These are phyloP conservation scores for Rutstroemia sydowiana DNA, from an alignment of 2,329 filamentous ascomycete species.

Conservation along the genomic window DNA sequence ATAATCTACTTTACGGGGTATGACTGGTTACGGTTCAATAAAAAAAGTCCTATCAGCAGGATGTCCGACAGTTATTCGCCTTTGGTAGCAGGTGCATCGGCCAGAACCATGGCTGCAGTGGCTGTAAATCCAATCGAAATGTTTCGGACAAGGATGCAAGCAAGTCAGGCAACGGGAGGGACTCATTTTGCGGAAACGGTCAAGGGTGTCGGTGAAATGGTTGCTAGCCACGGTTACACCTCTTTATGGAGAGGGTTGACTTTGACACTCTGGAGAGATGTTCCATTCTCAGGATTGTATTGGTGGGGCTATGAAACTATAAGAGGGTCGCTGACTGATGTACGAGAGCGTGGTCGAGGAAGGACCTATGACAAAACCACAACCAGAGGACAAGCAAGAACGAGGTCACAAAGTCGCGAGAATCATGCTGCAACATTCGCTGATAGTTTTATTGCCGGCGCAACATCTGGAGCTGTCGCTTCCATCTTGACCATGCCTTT, in stretches of 20 bases:
- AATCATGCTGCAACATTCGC: slow-evolving; percentile 71
- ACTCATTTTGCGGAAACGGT: slow-evolving; percentile 76
- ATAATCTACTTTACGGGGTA: slow-evolving; percentile 99
- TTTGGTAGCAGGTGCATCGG: slow-evolving; percentile 69
- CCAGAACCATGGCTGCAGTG: slow-evolving; percentile 72
- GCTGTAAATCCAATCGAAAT: slow-evolving; percentile 89
- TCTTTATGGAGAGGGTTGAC: slow-evolving; percentile 87
- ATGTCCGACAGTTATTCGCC: slow-evolving; percentile 68
- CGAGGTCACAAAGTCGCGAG: slow-evolving; percentile 55
- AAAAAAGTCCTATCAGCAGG: slow-evolving; percentile 61
- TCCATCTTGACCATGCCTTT: slow-evolving; percentile 90
- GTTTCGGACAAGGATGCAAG: slow-evolving; percentile 87
- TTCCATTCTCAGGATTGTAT: slow-evolving; percentile 94
- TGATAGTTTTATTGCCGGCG: slow-evolving; percentile 85
- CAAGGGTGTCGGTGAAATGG: slow-evolving; percentile 70
- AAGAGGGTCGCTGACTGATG: slow-evolving; percentile 61
- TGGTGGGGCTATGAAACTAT: slow-evolving; percentile 96
- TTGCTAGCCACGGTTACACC: slow-evolving; percentile 64
- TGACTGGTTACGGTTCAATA: slow-evolving; percentile 79
- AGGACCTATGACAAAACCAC: slow-evolving; percentile 34
- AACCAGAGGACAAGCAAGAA: slow-evolving; percentile 37
- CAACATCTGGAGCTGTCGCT: slow-evolving; percentile 73
- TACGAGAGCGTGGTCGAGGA: slow-evolving; percentile 48
- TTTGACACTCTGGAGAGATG: slow-evolving; percentile 90
- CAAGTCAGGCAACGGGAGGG: slow-evolving; percentile 50